phyloP scores from a whole-genome alignment of 83 land plant species.

The Larix sibirica region DNA sequence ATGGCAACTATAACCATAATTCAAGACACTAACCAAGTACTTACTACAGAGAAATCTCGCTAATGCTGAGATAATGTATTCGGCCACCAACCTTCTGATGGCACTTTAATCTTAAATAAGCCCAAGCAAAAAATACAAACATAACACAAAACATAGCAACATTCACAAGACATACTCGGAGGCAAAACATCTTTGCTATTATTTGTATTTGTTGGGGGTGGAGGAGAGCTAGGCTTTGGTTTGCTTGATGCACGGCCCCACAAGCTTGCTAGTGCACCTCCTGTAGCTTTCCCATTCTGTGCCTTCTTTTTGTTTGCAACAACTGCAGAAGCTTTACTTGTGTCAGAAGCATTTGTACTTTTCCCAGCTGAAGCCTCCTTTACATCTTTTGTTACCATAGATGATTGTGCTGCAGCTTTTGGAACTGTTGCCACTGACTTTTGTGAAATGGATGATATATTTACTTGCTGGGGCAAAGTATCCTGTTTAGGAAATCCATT shows the following conservation, averaged over 20 bases:
- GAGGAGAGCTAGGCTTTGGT: constrained; percentile 38
- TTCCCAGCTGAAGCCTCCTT: constrained; percentile 17
- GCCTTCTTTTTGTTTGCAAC: constrained; percentile 43
- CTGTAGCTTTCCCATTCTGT: constrained; percentile 38
- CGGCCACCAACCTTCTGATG: too few species aligned
- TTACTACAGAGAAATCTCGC: not conserved
- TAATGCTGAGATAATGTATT: not conserved
- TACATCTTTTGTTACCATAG: constrained; percentile 16
- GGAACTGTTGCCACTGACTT: constrained; percentile 18
- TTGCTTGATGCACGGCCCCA: constrained; percentile 87
- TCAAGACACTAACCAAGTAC: not conserved
- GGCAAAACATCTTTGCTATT: constrained; percentile 6
- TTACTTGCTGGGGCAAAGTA: too few species aligned
- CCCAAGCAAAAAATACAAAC: not conserved
- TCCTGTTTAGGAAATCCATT: too few species aligned
- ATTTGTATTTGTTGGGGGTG: constrained; percentile 11
- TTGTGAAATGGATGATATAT: constrained; percentile 1
- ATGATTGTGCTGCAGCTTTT: constrained; percentile 12
- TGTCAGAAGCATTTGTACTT: not conserved
- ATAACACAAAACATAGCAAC: not conserved
- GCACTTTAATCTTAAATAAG: not conserved
- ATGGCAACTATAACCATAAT: not conserved
- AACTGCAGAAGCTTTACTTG: constrained; percentile 22
- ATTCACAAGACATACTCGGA: constrained; percentile 3
- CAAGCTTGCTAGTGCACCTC: constrained; percentile 67